phyloP scores from a whole-genome alignment of 441 rosid genomes.

The Aquilaria agallochum region DNA sequence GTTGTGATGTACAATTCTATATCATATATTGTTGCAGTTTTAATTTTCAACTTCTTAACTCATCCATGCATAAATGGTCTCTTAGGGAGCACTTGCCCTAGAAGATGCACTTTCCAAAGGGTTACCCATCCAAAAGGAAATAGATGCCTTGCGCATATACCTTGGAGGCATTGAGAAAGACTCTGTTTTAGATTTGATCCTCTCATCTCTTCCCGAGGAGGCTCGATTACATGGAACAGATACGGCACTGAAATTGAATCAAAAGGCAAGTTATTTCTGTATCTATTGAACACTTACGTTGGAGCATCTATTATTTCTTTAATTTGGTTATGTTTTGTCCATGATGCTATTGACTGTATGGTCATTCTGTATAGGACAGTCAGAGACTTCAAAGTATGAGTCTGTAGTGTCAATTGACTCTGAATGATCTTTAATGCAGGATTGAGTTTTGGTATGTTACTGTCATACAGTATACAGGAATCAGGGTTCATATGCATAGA shows the following conservation, averaged over 20 bases:
- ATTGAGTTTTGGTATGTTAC: too few species aligned
- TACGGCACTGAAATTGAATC: constrained; percentile 67
- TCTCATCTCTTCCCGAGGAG: constrained; percentile 93
- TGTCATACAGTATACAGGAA: too few species aligned
- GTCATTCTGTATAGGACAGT: too few species aligned
- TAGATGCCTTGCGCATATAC: constrained; percentile 52
- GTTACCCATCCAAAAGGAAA: constrained; percentile 80
- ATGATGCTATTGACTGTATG: too few species aligned
- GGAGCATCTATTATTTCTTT: too few species aligned
- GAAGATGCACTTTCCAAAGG: constrained; percentile 95
- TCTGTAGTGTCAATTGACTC: too few species aligned
- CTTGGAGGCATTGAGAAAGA: constrained; percentile 75
- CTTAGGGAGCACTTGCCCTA: constrained; percentile 84
- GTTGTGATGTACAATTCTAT: constrained; percentile 7
- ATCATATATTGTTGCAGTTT: background rate
- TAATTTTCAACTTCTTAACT: constrained; percentile 15
- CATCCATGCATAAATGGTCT: constrained; percentile 5
- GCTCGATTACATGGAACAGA: constrained; percentile 68
- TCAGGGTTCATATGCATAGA: too few species aligned
- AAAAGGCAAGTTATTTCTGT: constrained; percentile 49
- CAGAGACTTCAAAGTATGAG: too few species aligned
- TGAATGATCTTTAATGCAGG: too few species aligned
- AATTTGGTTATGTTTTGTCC: too few species aligned
- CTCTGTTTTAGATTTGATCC: constrained; percentile 69
- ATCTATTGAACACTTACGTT: too few species aligned